Evolutionary conservation across 306 rosid genomes (phyloP).

Genomic region (Corylus avellana): DNA sequence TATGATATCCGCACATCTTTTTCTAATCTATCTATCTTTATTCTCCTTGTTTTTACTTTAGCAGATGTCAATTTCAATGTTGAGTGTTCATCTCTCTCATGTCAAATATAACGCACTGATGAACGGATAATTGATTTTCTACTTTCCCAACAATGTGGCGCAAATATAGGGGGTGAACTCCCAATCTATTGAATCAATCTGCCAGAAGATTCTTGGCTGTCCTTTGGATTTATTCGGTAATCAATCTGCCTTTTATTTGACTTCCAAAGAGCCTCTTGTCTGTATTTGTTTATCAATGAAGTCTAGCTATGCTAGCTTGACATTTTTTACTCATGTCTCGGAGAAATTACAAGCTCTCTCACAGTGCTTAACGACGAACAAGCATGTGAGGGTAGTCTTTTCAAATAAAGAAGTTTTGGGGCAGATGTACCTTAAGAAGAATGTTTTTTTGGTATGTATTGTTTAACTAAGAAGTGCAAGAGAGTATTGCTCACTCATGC

Average conservation of each 20-base stretch:
- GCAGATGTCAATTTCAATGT: not conserved
- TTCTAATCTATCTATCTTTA: not conserved
- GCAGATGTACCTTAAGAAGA: not conserved
- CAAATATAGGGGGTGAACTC: constrained; percentile 48
- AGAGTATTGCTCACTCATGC: not conserved
- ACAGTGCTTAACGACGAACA: not conserved
- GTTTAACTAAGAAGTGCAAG: not conserved
- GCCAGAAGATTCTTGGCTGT: constrained; percentile 37
- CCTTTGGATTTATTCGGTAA: constrained; percentile 24
- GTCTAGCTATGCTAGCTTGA: not conserved
- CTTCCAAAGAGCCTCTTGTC: constrained; percentile 29
- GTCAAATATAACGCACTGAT: not conserved
- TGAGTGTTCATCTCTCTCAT: not conserved
- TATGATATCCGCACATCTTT: not conserved
- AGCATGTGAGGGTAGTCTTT: not conserved
- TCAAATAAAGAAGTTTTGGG: not conserved
- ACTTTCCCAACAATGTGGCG: constrained; percentile 44
- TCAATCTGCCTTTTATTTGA: constrained; percentile 19
- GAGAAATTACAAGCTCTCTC: not conserved
- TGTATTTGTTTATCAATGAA: constrained; percentile 17
- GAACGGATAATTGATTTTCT: constrained; percentile 13
- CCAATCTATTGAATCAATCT: constrained; percentile 22
- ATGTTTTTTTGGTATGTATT: not conserved
- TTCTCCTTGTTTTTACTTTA: not conserved
- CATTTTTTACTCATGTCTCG: not conserved